Percentiles rank a stretch among this genome's conserved stretches.
These are phyloP conservation scores for Apiospora hydei DNA, from an alignment of 2,329 filamentous ascomycete species.

Conservation along the genomic window DNA sequence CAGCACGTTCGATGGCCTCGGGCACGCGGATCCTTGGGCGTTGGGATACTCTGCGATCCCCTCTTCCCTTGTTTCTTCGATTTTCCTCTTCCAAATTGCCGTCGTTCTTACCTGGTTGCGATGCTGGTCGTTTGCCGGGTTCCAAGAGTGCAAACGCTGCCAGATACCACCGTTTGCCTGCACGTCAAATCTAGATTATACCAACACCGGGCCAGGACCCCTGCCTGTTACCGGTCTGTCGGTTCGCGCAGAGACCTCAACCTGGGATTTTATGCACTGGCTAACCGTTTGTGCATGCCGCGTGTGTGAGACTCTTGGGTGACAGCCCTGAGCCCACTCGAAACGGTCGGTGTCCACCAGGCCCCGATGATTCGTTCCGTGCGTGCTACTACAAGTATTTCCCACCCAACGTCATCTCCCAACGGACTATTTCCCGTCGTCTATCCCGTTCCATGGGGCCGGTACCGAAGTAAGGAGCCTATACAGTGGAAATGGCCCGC, in stretches of 20 bases:
- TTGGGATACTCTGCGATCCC: not conserved
- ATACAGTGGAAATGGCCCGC: not conserved
- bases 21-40: not conserved
- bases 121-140: not conserved
- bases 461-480: not conserved
- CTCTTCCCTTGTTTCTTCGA: not conserved
- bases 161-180: not conserved
- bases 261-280: not conserved
- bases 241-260: not conserved
- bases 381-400: too few species aligned
- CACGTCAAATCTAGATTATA: conserved; percentile 11
- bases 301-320: not conserved
- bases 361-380: conserved; percentile 1
- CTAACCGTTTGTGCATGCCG: conserved; percentile 15
- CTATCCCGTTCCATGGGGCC: not conserved
- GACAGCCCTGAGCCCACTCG: not conserved
- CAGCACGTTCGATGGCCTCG: not conserved
- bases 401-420: not conserved
- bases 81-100: not conserved
- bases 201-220: conserved; percentile 5
- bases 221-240: conserved; percentile 3
- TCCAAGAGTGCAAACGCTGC: not conserved
- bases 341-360: not conserved
- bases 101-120: not conserved
- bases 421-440: not conserved